Evolutionary conservation across 1,284 basidiomycete genomes (phyloP), one percentile per base, ranked within the genome.

Genomic region (Ceratobasidium sp.): DNA sequence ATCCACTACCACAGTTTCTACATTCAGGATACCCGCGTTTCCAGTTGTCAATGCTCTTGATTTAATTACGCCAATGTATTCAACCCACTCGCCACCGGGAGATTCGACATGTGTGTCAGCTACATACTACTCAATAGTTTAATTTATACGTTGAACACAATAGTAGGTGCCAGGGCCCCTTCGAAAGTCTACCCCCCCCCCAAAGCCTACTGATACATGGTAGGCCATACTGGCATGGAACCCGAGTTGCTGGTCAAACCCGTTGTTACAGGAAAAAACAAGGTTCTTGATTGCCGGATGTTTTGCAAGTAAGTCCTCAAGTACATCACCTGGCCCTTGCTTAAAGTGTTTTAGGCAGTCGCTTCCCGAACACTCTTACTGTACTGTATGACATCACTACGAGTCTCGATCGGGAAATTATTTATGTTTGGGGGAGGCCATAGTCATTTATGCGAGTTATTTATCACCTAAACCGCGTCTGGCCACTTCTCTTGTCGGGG

Each of bases 391-490:
- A 57, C 33, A 57, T 42, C 9, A 9, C 42, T 13, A 27, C 44
- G 21, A 44, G 29, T 44, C 36, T 57, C 21, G 30, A 36, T 2
- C 5, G 25, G 8, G 56, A 57, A 21, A 44, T 57, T 25, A 11
- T 3, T 19, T 57, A 57, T 13, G 42, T 57, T 5, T 57, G 56
- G 56, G 19, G 30, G 1, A 57, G 42, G 13, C 56, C 39, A 7
- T 57, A 36, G 56, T 57, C 56, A 13, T 25, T 57, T 14, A 39
- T 57, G 11, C 56, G 56, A 2, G n/a, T 23, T 11, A 13, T 57
- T 13, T 57, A 57, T 21, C 56, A 57, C 25, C 4, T 57, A 3
- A 57, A 57, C 16, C 56, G 56, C 8, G 23, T 57, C 9, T 42
- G 56, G 39, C 56, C 56, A 14, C 23, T 57, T 19, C 21, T 57